Percentiles rank a stretch among this genome's conserved stretches.
phyloP scores from a whole-genome alignment of 1,284 basidiomycete species.

The Uromyces viciae-fabae region DNA sequence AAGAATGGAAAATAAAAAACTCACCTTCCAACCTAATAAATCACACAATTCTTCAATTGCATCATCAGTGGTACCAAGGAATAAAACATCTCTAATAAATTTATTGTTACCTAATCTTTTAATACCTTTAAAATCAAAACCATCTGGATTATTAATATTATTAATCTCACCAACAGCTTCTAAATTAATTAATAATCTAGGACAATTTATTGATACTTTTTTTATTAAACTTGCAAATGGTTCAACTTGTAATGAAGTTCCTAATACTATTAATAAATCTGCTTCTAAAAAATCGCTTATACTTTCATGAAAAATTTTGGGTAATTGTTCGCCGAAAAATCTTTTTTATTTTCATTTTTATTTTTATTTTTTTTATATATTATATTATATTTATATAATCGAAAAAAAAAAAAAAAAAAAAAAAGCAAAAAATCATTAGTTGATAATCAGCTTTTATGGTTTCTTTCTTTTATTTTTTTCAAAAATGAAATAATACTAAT shows the following conservation, averaged over 20 bases:
- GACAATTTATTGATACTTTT: conserved; percentile 55
- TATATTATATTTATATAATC: too few species aligned
- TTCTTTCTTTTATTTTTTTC: too few species aligned
- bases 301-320: conserved; percentile 51
- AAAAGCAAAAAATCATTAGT: too few species aligned
- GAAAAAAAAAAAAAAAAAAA: too few species aligned
- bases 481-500: not conserved
- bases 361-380: too few species aligned
- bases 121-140: conserved; percentile 47
- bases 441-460: too few species aligned
- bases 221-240: conserved; percentile 61
- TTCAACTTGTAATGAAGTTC: conserved; percentile 74
- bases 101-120: conserved; percentile 32
- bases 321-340: conserved; percentile 51
- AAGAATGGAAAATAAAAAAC: not conserved
- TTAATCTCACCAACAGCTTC: conserved; percentile 59
- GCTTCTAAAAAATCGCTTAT: conserved; percentile 59
- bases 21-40: conserved; percentile 54
- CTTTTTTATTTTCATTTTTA: not conserved
- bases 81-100: conserved; percentile 53
- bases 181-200: conserved; percentile 60
- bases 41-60: conserved; percentile 51
- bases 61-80: conserved; percentile 56
- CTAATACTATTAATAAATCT: conserved; percentile 84
- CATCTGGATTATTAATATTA: conserved; percentile 1